Base-by-base conservation (phyloP, 2,329 filamentous ascomycete genomes). In the Cryphonectria naterciae region DNA sequence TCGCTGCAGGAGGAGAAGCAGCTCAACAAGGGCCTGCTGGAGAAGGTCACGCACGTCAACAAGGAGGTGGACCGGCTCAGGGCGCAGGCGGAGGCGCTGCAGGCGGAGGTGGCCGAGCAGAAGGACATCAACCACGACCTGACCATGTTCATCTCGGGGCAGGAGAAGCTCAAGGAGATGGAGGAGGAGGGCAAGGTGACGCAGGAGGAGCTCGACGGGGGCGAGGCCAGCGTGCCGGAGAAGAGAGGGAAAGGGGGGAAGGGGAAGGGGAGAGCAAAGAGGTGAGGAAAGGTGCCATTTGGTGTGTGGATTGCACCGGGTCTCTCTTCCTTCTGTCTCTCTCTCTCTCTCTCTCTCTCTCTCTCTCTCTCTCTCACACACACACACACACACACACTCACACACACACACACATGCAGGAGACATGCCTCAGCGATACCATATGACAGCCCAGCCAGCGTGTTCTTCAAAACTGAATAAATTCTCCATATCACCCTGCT, bases 101-200 rank as follows among this genome's bases (percentile, higher is more conserved):
- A 87, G 75, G 78, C 76, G 19, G 89, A 94, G 79, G 92, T 93
- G 74, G 86, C 83, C 54, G 94, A 97, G 75, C 81, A 97, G 60
- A 89, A 90, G 74, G 94, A 97, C 79, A 92, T 94, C 85, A 97
- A 97, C 78, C 88, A 92, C 19, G 95, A 98, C 79, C 79, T 98
- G 78, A 90, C 86, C 66, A 95, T 97, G 86, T 97, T 95, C 77
- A 95, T 98, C 72, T 93, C 90, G 28, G 92, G 93, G 0, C 89
- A 92, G 80, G 90, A 96, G 81, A 95, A 94, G 81, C 81, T 98
- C 75, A 91, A 88, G 82, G 87, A 91, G 79, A 82, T 94, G 81
- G 88, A 89, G 79, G 87, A 86, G 39, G 86, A 86, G 74, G 89
- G 87, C 0, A 79, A 85, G 74, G 75, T 87, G 46, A 85, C 88